Conservation (phyloP, 495 filamentous ascomycete genomes). For the Aspergillus bertholletiae region DNA sequence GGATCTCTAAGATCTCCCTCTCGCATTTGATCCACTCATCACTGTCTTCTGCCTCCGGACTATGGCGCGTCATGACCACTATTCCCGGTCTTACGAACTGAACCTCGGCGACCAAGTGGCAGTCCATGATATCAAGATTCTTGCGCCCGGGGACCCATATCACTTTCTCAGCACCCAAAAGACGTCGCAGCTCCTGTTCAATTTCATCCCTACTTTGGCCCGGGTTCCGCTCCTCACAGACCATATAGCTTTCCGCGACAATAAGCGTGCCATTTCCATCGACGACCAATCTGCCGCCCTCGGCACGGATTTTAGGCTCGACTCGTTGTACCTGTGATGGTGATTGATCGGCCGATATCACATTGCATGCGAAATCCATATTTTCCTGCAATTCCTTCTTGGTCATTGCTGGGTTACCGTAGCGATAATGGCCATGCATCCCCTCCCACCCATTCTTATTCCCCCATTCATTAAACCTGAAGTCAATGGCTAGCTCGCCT, state of each 20-base stretch:
- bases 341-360: slow-evolving; percentile 14
- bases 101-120: slow-evolving; percentile 24
- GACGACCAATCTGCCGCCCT: slow-evolving; percentile 23
- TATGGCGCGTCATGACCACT: slow-evolving; percentile 19
- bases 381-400: slow-evolving; percentile 17
- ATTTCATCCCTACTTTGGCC: slow-evolving; percentile 17
- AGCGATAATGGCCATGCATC: neutral
- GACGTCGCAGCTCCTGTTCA: slow-evolving; percentile 20
- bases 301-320: slow-evolving; percentile 16
- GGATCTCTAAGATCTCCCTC: slow-evolving; percentile 16
- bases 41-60: slow-evolving; percentile 6
- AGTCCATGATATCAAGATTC: slow-evolving; percentile 24
- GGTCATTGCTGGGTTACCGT: slow-evolving; percentile 14
- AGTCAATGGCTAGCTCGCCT: slow-evolving; percentile 19
- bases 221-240: slow-evolving; percentile 24
- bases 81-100: slow-evolving; percentile 23
- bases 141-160: slow-evolving; percentile 26
- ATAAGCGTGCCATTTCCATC: slow-evolving; percentile 29
- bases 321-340: slow-evolving; percentile 15
- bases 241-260: slow-evolving; percentile 25
- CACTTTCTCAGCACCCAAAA: slow-evolving; percentile 24
- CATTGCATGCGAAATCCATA: slow-evolving; percentile 18
- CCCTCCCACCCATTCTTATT: slow-evolving; percentile 16
- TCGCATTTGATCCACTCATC: slow-evolving; percentile 23
- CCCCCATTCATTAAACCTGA: slow-evolving; percentile 29